Evolutionary conservation across 2,329 filamentous ascomycete species (phyloP), one percentile per base, ranked within the genome.

Genomic region (Botrytis sinoallii): DNA sequence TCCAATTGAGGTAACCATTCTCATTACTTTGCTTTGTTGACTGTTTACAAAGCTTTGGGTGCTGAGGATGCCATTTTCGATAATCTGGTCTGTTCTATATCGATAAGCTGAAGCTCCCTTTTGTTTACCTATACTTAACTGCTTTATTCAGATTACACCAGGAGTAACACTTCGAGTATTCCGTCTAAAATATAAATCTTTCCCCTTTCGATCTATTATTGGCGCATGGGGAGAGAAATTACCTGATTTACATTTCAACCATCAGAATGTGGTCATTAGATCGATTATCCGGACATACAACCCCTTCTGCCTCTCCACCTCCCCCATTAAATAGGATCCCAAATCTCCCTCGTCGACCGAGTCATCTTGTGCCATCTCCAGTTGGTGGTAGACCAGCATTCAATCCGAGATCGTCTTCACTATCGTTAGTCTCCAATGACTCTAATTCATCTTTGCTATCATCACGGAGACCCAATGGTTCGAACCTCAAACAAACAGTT

Each of bases 231-330:
- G 14, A 57, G n/a, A 14, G 32, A 3, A 25, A 57, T 68, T 42
- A 12, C 32, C 25, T 42, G 25, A 5, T 70, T 38, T 22, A 20
- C 20, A 42, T 55, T 57, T 72, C 44, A 25, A 35, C 14, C 46
- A 59, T 65, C 70, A 72, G 40, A 16, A 97, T 97, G 93, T 97
- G 94, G 94, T 59, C 70, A 67, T 90, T 97, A 81, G 94, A 97
- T 85, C 92, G 94, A 82, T 90, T 97, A 77, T 91, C 92, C 77
- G 90, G 88, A 79, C 91, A 92, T 82, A 88, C 90, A 73, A 90
- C 88, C 42, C 75, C 78, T 35, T 89, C 83, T 75, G 84, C 83
- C 77, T 86, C 88, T 73, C 87, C 88, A 76, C 89, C 89, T 74
- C 88, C 90, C 72, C 84, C 90, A 75, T 86, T 87, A 74, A 90